phyloP scores from a whole-genome alignment of 345 rosid genomes.

The Stellera chamaejasme region DNA sequence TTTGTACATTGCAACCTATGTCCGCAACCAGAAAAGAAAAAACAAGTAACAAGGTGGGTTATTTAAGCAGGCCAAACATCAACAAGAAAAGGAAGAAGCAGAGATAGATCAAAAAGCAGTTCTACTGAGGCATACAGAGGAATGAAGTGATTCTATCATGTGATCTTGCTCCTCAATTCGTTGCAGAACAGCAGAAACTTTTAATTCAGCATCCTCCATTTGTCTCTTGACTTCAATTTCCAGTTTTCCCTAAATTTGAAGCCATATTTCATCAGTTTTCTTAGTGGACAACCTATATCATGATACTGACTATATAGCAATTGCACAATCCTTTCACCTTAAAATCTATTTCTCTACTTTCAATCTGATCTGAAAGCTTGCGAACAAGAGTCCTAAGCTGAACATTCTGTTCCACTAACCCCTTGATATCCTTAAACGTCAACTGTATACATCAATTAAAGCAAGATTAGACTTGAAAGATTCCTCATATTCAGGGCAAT shows the following conservation, averaged over 20 bases:
- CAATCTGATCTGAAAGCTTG: constrained; percentile 70
- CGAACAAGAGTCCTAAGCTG: constrained; percentile 87
- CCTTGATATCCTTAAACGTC: constrained; percentile 88
- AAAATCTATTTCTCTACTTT: constrained; percentile 57
- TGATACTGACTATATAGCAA: background rate
- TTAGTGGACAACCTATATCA: constrained; percentile 6
- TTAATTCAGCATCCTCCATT: constrained; percentile 72
- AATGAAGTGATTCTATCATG: constrained; percentile 89
- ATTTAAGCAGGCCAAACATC: background rate
- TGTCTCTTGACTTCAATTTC: constrained; percentile 64
- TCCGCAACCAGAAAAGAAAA: background rate
- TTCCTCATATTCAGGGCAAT: background rate
- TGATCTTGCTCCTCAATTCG: constrained; percentile 90
- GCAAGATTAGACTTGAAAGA: background rate
- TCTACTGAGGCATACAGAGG: constrained; percentile 52
- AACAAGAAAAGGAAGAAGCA: constrained; percentile 1
- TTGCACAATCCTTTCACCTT: constrained; percentile 41
- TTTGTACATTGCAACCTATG: constrained; percentile 89
- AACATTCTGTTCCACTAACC: constrained; percentile 92
- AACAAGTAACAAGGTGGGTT: constrained; percentile 1
- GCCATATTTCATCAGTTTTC: background rate
- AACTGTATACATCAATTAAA: constrained; percentile 41
- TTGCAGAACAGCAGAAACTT: constrained; percentile 68
- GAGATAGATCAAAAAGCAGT: background rate
- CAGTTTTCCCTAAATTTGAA: constrained; percentile 45